These are phyloP conservation scores for Erodium trifolium DNA, from an alignment of 441 rosid species.

Conservation along the genomic window DNA sequence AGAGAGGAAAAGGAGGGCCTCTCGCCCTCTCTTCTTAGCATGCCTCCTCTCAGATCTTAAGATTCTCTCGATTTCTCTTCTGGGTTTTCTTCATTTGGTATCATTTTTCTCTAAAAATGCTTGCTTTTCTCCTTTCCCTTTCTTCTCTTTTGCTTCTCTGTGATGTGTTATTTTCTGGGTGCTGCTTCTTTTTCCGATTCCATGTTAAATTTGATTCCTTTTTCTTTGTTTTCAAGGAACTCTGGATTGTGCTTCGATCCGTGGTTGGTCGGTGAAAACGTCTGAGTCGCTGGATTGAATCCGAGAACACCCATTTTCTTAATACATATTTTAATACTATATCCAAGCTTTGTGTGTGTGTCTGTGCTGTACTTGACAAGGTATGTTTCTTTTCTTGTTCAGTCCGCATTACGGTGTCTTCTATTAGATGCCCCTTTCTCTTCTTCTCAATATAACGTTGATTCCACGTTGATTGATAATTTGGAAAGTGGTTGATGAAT, in stretches of 20 bases:
- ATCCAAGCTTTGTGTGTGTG: conserved; percentile 7
- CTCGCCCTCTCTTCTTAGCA: conserved; percentile 44
- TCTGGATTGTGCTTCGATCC: conserved; percentile 21
- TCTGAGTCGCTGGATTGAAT: conserved; percentile 15
- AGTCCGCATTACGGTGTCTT: conserved; percentile 12
- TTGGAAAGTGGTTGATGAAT: conserved; percentile 8
- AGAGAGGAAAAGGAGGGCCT: conserved; percentile 47
- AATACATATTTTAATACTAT: background rate
- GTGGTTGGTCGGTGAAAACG: conserved; percentile 4
- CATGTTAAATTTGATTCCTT: conserved; percentile 17
- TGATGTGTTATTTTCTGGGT: background rate
- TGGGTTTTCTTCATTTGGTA: conserved; percentile 35
- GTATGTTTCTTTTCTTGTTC: conserved; percentile 4
- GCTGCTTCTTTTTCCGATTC: conserved; percentile 11
- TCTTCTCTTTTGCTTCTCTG: conserved; percentile 26
- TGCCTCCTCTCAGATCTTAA: conserved; percentile 13
- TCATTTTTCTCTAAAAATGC: conserved; percentile 8
- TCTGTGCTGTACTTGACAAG: conserved; percentile 4
- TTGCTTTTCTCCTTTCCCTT: conserved; percentile 14
- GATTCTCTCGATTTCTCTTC: conserved; percentile 29
- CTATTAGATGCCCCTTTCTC: conserved; percentile 16
- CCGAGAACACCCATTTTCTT: background rate
- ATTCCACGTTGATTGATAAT: conserved; percentile 14
- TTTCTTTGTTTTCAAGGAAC: conserved; percentile 30
- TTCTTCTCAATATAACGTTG: conserved; percentile 14